A percentile compares a stretch with the other conserved stretches of the same genome.
phyloP scores from a whole-genome alignment of 2,329 filamentous ascomycete species.

The Epichloe scottii region DNA sequence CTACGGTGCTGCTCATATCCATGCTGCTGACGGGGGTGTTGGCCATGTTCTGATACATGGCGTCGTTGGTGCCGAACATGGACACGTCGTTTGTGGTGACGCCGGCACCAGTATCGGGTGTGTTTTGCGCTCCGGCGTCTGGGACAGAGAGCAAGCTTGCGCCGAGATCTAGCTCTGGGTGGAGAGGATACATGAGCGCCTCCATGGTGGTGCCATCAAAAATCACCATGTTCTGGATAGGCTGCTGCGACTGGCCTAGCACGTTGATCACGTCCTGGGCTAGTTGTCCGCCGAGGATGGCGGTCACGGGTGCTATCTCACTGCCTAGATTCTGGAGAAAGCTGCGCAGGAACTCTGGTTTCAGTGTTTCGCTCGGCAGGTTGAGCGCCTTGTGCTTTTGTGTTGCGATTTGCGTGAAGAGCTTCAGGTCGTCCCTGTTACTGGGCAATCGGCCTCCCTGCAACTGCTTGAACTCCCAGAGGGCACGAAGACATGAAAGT shows the following conservation, averaged over 20 bases:
- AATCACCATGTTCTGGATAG: slow-evolving; percentile 86
- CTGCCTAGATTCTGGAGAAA: slow-evolving; percentile 80
- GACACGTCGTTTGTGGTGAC: background rate
- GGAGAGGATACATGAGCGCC: slow-evolving; percentile 69
- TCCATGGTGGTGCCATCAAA: slow-evolving; percentile 78
- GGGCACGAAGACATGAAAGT: slow-evolving; percentile 72
- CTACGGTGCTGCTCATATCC: background rate
- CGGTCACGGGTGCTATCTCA: slow-evolving; percentile 77
- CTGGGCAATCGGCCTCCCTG: slow-evolving; percentile 41
- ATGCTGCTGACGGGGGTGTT: background rate
- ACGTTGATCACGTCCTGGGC: slow-evolving; percentile 98
- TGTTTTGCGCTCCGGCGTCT: background rate
- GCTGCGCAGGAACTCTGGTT: slow-evolving; percentile 60
- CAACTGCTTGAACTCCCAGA: slow-evolving; percentile 66
- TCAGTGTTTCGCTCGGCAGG: slow-evolving; percentile 54
- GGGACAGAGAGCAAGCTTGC: slow-evolving; percentile 28
- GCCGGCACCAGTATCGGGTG: background rate
- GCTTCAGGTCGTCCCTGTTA: slow-evolving; percentile 52
- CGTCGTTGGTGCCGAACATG: background rate
- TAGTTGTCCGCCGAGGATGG: slow-evolving; percentile 78
- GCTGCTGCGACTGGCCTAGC: slow-evolving; percentile 79
- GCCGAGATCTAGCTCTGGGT: slow-evolving; percentile 51
- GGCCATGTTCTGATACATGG: background rate
- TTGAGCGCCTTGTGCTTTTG: slow-evolving; percentile 65
- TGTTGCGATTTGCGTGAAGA: slow-evolving; percentile 67